A percentile compares a stretch with the other conserved stretches of the same genome.
Conservation (phyloP, 495 filamentous ascomycete genomes). For the Hypoxylon rickii region DNA sequence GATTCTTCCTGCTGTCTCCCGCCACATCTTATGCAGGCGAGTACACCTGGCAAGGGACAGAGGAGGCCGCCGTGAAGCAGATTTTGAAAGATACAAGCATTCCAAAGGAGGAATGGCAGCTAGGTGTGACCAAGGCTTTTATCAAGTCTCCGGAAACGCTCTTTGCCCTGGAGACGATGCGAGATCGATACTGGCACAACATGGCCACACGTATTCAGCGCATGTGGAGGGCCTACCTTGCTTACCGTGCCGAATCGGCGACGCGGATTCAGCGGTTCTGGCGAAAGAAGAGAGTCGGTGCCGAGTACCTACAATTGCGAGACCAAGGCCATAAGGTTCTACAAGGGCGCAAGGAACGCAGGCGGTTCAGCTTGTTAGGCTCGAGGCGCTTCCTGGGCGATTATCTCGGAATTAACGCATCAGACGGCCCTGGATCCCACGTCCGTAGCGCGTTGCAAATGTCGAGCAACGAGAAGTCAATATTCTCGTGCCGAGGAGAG, state of each 20-base stretch:
- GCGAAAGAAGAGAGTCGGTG: conserved; percentile 85
- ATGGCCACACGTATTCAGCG: conserved; percentile 98
- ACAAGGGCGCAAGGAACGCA: conserved; percentile 83
- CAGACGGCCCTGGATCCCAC: conserved; percentile 78
- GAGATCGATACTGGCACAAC: conserved; percentile 98
- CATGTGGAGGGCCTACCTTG: conserved; percentile 94
- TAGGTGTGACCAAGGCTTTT: conserved; percentile 96
- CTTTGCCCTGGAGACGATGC: conserved; percentile 96
- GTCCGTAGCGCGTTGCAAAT: conserved; percentile 71
- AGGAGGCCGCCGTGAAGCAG: conserved; percentile 83
- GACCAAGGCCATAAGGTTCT: conserved; percentile 89
- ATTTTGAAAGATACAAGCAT: conserved; percentile 97
- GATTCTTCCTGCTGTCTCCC: conserved; percentile 94
- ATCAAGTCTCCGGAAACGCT: conserved; percentile 98
- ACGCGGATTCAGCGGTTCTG: conserved; percentile 94
- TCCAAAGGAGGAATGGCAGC: conserved; percentile 92
- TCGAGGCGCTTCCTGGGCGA: conserved; percentile 93
- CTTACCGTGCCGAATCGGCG: conserved; percentile 89
- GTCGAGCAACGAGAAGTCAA: conserved; percentile 66
- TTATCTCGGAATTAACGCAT: conserved; percentile 85
- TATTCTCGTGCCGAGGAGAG: conserved; percentile 92
- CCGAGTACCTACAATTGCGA: conserved; percentile 83
- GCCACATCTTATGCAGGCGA: conserved; percentile 95
- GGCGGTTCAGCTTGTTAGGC: conserved; percentile 87
- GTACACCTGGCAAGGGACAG: conserved; percentile 91